Evolutionary conservation across 2,329 filamentous ascomycete genomes (phyloP).

Genomic region (Hirsutella minnesotensis): DNA sequence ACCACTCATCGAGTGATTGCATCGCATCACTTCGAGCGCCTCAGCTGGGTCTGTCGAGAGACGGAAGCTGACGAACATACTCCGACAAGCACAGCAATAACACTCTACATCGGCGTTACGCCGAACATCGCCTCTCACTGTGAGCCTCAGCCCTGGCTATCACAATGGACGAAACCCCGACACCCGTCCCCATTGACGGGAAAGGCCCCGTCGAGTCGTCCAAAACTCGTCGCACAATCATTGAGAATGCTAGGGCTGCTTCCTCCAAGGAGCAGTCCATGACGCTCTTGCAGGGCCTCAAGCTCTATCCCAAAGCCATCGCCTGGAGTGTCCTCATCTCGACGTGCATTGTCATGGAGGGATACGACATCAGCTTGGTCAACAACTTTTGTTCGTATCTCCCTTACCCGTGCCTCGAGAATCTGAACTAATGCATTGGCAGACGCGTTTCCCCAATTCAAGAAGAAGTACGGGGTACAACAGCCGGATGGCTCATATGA

Average conservation of each 20-base stretch:
- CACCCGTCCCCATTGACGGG: conserved; percentile 7
- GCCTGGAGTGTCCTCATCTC: conserved; percentile 76
- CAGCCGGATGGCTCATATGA: conserved; percentile 34
- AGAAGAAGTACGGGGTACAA: conserved; percentile 42
- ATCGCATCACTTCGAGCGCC: too few species aligned
- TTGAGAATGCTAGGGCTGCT: conserved; percentile 28
- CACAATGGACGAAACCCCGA: not conserved
- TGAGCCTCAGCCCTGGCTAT: not conserved
- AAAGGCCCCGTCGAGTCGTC: conserved; percentile 8
- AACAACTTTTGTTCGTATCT: conserved; percentile 58
- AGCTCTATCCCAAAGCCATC: conserved; percentile 77
- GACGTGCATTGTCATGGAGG: conserved; percentile 88
- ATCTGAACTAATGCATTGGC: not conserved
- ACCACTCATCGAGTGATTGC: too few species aligned
- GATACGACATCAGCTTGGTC: conserved; percentile 71
- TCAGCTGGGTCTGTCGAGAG: too few species aligned
- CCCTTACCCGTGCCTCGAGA: conserved; percentile 5
- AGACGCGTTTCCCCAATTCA: conserved; percentile 46
- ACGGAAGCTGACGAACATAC: too few species aligned
- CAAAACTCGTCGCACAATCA: conserved; percentile 17
- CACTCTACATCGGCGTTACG: too few species aligned
- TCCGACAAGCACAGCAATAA: too few species aligned
- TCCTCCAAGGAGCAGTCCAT: conserved; percentile 55
- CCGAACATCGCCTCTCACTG: not conserved
- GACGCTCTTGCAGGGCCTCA: conserved; percentile 65